Evolutionary conservation across 2,329 filamentous ascomycete genomes (phyloP), one percentile per base, ranked within the genome.

Genomic region (Aspergillus phoenicis): DNA sequence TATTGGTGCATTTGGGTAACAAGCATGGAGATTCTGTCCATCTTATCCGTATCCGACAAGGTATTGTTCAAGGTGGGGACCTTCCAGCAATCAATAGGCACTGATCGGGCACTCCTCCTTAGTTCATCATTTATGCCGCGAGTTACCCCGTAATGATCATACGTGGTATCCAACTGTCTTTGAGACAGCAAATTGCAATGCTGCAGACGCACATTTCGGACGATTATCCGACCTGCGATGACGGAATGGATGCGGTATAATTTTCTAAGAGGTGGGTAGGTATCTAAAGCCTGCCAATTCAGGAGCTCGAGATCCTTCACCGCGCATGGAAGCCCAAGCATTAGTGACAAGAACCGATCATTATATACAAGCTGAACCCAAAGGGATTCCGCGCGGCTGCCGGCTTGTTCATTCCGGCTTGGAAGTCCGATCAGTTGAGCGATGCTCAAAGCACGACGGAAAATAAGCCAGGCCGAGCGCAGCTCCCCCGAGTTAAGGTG

Each of bases 331-430:
- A 55, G 52, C 4, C 52, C 52, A 2, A 43, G 52, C 15, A 55
- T 55, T 13, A 55, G 52, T n/a, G 52, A 55, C 24, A 55, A 13
- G n/a, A 55, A 55, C 4, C 55, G 55, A 39, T 58, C 59, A 11
- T 36, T 48, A 39, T 47, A 52, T 7, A 61, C n/a, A 8, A 58
- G 43, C 15, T 54, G 54, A 39, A 47, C n/a, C 47, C 54, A 61
- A 6, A 58, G 26, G 4, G 43, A 47, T 17, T 36, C 24, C 5
- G 47, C 38, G 15, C 45, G 38, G 10, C 8, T 20, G 6, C 15
- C 45, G 6, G 36, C 45, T 8, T 48, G 11, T 2, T 20, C 13
- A 13, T 11, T 13, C n/a, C 13, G 28, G 36, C 38, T 49, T 20
- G 55, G 47, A 13, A 57, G 36, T 20, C 54, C 48, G 20, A 54